Base-by-base conservation (phyloP, 2,329 filamentous ascomycete genomes). In the Beauveria varroae region DNA sequence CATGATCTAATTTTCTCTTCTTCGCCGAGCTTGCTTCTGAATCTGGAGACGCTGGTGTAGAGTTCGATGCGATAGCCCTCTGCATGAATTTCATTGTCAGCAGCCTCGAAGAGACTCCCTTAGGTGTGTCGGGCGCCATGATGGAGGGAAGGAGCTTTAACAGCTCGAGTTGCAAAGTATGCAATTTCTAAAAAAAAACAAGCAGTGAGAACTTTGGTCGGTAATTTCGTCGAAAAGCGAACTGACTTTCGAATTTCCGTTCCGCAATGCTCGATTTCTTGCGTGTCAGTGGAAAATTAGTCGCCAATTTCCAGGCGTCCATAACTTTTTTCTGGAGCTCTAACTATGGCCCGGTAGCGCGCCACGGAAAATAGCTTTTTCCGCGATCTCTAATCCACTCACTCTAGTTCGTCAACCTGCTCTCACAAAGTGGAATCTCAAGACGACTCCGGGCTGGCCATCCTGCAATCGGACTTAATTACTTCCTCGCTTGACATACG, bases 21-120 rank as follows among this genome's bases (percentile, higher is more conserved):
- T 93, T 92, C 16, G 82, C 76, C 62, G 73, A 80, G 69, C 72
- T 83, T 20, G 81, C 77, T 22, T 83, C 80, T 55, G 76, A 74
- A 68, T 78, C 70, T 65, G 82, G 72, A 63, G 77, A 77, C 20
- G 77, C 72, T 56, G 74, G 70, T 63, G 69, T 75, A 40, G 78
- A 77, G 55, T 77, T 78, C 26, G 87, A 83, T 55, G 87, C 86
- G 55, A 86, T 88, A 64, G 90, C 89, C 69, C 93, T 85, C 79
- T 96, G 93, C 93, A 97, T 97, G 72, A 97, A 97, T 79, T 96
- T 96, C 92, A 96, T 97, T 43, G 90, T 93, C 70, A 96, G 81
- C 53, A 97, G 86, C 67, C 92, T 87, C 63, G 89, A 93, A 65
- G 93, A 96, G 86, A 96, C 92, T 51, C 81, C 81, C 74, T 83